phyloP scores from a whole-genome alignment of 2,329 filamentous ascomycete genomes.

The Colletotrichum gloeosporioides region DNA sequence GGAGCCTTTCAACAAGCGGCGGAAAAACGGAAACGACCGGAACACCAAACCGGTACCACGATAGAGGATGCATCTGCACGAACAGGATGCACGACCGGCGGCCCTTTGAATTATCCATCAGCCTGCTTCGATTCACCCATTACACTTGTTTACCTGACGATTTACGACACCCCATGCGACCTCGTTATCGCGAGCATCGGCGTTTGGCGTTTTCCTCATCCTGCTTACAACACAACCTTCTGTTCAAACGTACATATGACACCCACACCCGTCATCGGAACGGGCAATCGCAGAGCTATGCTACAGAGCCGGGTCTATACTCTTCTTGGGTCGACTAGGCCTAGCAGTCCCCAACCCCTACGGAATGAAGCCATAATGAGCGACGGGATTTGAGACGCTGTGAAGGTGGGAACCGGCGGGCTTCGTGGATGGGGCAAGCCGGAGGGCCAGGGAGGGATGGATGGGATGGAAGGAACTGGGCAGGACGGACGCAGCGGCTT shows the following conservation, averaged over 20 bases:
- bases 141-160: conserved; percentile 19
- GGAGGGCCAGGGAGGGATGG: background rate
- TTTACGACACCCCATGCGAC: conserved; percentile 22
- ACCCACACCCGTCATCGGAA: background rate
- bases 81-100: conserved; percentile 8
- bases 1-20: background rate
- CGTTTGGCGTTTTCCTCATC: conserved; percentile 22
- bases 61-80: conserved; percentile 10
- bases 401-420: background rate
- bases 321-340: background rate
- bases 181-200: conserved; percentile 23
- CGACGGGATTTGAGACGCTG: conserved; percentile 8
- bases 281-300: conserved; percentile 11
- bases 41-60: background rate
- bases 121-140: conserved; percentile 14
- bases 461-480: background rate
- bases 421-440: background rate
- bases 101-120: background rate
- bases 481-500: background rate
- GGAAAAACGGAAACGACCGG: background rate
- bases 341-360: conserved; percentile 1
- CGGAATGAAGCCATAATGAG: conserved; percentile 18
- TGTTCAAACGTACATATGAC: conserved; percentile 19
- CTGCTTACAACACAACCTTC: conserved; percentile 14
- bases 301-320: conserved; percentile 11